Base-by-base conservation (phyloP, 2,329 filamentous ascomycete genomes). In the Juglanconis juglandina region DNA sequence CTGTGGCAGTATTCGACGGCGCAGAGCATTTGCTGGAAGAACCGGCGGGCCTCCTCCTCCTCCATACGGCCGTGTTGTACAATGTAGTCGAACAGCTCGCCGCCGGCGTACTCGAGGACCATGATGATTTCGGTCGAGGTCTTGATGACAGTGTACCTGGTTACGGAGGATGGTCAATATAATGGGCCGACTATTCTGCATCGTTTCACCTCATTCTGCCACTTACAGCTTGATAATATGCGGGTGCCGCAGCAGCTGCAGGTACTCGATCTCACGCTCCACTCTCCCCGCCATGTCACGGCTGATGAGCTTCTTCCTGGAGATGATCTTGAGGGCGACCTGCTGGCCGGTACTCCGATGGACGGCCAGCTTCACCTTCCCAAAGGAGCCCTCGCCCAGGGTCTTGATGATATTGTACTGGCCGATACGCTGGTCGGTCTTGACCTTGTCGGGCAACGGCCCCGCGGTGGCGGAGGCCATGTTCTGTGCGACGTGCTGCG, bases 1-100 rank as follows among this genome's bases (percentile, higher is more conserved):
- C 95, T 86, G 77, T 99, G 95, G 72, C 95, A 99, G 78, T 99
- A 99, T 74, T 99, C 95, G 68, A 99, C 95, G 48, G 95, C 95
- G 74, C 95, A 97, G 57, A 99, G 90, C 77, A 99, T 99, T 76
- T 99, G 95, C 76, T 99, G 95, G 76, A 99, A 99, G 80, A 99
- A 97, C 67, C 94, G 92, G 60, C 95, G 88, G n/a, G 95, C 95
- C 73, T 96, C 91, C 63, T 88, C 84, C 75, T 99, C 95, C 67
- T 89, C 87, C 83, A 98, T 92, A 71, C 91, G 88, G 58, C 95
- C 95, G 72, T 97, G 88, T 71, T 93, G 89, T 61, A 99, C 95
- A 64, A 99, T 95, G 77, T 98, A 98, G 76, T 99, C 94, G 76
- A 99, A 99, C 62, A 99, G 82, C 76, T 99, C 95, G 63, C 91